A percentile compares a stretch with the other conserved stretches of the same genome.
Conservation (phyloP, 2,329 filamentous ascomycete genomes). For the Coniella vitis region DNA sequence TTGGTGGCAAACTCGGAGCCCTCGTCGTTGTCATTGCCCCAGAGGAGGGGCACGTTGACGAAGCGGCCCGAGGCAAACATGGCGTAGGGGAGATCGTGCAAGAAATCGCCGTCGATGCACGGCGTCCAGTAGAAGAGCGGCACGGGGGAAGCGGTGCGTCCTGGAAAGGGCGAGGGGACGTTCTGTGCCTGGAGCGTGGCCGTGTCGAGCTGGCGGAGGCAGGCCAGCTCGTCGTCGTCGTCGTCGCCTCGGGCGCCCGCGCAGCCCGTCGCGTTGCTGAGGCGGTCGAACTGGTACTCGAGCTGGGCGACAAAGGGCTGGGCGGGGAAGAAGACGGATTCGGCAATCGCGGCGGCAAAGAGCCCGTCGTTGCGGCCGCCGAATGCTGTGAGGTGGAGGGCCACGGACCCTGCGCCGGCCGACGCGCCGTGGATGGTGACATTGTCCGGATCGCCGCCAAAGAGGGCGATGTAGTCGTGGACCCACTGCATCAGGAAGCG, state of each 20-base stretch:
- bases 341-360: constrained; percentile 39
- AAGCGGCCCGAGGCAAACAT: constrained; percentile 41
- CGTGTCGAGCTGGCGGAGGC: constrained; percentile 32
- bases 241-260: constrained; percentile 20
- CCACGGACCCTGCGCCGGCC: constrained; percentile 53
- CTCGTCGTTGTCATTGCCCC: constrained; percentile 40
- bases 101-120: constrained; percentile 40
- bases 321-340: constrained; percentile 44
- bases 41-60: constrained; percentile 47
- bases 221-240: constrained; percentile 31
- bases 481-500: constrained; percentile 55
- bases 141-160: constrained; percentile 23
- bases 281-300: constrained; percentile 40
- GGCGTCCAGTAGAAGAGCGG: constrained; percentile 46
- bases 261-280: constrained; percentile 31
- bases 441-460: constrained; percentile 52
- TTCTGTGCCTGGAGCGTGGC: constrained; percentile 35
- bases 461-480: constrained; percentile 48
- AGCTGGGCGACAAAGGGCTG: constrained; percentile 37
- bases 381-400: constrained; percentile 42
- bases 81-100: constrained; percentile 34
- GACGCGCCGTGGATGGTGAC: constrained; percentile 57
- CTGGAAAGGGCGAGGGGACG: constrained; percentile 32
- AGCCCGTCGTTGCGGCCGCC: constrained; percentile 37
- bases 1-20: constrained; percentile 39